These are phyloP conservation scores for Agaricus sinodeliciosus DNA, from an alignment of 768 basidiomycete genomes.

Conservation along the genomic window DNA sequence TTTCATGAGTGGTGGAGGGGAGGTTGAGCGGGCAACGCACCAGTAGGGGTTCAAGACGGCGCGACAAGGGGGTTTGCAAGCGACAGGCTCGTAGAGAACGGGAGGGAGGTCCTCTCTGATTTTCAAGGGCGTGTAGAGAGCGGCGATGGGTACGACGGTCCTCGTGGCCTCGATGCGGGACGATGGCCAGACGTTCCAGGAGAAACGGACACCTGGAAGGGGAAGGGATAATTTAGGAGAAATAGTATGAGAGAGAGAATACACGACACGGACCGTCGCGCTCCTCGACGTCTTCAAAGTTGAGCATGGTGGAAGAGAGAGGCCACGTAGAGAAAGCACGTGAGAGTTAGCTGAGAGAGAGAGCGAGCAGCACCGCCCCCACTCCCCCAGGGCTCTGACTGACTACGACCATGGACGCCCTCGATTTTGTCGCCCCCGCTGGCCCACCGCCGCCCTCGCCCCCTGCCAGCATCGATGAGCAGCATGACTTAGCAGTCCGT, in stretches of 20 bases:
- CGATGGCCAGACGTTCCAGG: conserved; percentile 99
- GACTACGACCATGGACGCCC: conserved; percentile 5
- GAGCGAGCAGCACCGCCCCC: too few species aligned
- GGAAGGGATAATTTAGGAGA: background rate
- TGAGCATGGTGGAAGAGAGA: conserved; percentile 42
- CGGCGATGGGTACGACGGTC: conserved; percentile 97
- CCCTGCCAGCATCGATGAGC: conserved; percentile 25
- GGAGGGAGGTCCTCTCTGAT: conserved; percentile 90
- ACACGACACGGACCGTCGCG: conserved; percentile 85
- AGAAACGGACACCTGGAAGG: conserved; percentile 87
- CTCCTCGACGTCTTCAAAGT: conserved; percentile 97
- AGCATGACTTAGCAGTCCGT: background rate
- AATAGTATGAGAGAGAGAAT: conserved; percentile 21
- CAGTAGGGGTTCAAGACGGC: conserved; percentile 98
- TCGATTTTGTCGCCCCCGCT: conserved; percentile 1
- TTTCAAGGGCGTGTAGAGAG: conserved; percentile 94
- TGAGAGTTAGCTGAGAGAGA: too few species aligned
- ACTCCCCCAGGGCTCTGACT: too few species aligned
- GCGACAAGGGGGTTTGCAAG: conserved; percentile 96
- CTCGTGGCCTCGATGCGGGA: conserved; percentile 97
- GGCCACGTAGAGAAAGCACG: background rate
- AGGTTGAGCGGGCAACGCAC: conserved; percentile 36
- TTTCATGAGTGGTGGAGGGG: background rate
- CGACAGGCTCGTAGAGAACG: conserved; percentile 96
- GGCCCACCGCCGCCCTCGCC: conserved; percentile 25